Conservation (phyloP, 768 basidiomycete genomes). For the Russula earlei region DNA sequence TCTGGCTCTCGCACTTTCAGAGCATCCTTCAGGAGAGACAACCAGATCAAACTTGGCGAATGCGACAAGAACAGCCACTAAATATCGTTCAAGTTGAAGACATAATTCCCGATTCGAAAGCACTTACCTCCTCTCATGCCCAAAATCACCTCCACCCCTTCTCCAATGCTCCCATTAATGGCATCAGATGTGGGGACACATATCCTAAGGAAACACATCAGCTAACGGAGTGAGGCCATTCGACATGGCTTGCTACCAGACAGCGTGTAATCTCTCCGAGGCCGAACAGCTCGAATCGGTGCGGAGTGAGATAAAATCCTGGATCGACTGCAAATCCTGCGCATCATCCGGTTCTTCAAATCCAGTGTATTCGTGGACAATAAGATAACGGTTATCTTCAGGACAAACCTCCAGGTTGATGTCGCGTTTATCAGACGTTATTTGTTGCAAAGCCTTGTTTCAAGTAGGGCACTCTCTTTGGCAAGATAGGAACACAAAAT, state of each 20-base stretch:
- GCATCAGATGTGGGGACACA: neutral
- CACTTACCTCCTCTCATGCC: neutral
- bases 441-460: neutral
- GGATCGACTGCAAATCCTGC: neutral
- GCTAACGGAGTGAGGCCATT: neutral
- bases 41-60: conserved; percentile 6
- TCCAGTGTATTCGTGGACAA: conserved; percentile 4
- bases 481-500: neutral
- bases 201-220: neutral
- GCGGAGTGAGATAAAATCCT: neutral
- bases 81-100: too few species aligned
- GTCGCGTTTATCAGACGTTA: neutral
- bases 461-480: neutral
- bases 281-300: neutral
- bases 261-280: neutral
- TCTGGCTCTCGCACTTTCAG: neutral
- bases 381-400: neutral
- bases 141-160: neutral
- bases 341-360: neutral
- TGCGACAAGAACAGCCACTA: conserved; percentile 3
- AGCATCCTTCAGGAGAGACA: neutral
- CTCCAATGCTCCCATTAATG: neutral
- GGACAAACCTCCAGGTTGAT: neutral
- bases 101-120: too few species aligned
- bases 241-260: neutral